phyloP scores from a whole-genome alignment of 2,329 filamentous ascomycete genomes.

The Ploettnerulaceae sp. region DNA sequence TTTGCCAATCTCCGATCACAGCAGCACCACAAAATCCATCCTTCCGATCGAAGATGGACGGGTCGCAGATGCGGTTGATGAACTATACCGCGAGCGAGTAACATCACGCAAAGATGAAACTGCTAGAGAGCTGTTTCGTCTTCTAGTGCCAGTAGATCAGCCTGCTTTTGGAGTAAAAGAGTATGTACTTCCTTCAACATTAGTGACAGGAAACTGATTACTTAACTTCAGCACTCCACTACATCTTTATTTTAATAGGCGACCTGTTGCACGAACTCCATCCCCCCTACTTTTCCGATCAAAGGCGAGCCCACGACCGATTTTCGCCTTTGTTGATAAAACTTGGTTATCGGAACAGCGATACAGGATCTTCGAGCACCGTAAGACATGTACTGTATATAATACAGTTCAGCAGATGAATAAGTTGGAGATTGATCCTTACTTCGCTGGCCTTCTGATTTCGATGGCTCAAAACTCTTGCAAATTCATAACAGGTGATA shows the following conservation, averaged over 20 bases:
- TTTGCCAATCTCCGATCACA: constrained; percentile 1
- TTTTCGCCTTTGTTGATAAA: not conserved
- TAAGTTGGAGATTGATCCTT: not conserved
- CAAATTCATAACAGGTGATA: not conserved
- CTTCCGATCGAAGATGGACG: not conserved
- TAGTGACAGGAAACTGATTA: not conserved
- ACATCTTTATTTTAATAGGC: constrained; percentile 1
- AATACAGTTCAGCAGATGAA: not conserved
- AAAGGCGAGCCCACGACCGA: not conserved
- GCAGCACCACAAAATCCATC: not conserved
- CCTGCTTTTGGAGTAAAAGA: not conserved
- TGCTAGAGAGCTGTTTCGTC: constrained; percentile 1
- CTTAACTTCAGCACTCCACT: not conserved
- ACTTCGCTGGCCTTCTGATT: not conserved
- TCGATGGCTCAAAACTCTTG: not conserved
- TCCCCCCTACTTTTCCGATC: not conserved
- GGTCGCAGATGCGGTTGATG: not conserved
- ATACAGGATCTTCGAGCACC: not conserved
- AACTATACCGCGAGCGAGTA: constrained; percentile 1
- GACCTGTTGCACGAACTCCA: not conserved
- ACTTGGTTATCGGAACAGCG: not conserved
- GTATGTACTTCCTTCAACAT: constrained; percentile 1
- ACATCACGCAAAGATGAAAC: not conserved
- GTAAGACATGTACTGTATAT: not conserved
- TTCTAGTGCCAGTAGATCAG: not conserved